Conservation (phyloP, 768 basidiomycete genomes). For the Trametes elegans region DNA sequence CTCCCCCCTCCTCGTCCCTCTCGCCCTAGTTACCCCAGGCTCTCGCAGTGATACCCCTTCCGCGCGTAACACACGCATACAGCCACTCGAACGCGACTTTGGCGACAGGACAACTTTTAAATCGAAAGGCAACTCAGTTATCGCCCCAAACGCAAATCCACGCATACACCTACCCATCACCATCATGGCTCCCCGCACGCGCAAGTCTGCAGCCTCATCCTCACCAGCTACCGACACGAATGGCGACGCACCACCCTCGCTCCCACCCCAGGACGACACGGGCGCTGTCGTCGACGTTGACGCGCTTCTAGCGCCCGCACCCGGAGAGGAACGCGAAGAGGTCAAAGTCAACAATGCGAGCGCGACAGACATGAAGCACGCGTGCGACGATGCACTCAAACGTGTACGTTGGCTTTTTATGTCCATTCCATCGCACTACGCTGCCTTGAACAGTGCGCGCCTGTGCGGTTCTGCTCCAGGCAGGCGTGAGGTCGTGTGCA, state of each 20-base stretch:
- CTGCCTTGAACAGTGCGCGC: no score
- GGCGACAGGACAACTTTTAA: neutral
- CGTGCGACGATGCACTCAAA: conserved; percentile 84
- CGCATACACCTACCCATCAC: conserved; percentile 4
- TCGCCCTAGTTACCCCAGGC: neutral
- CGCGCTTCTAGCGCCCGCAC: conserved; percentile 22
- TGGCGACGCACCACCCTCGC: conserved; percentile 4
- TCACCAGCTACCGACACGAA: neutral
- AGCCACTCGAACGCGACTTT: neutral
- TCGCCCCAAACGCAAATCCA: neutral
- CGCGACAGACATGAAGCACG: conserved; percentile 48
- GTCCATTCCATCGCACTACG: no score
- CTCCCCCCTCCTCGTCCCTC: no score
- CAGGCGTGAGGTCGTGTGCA: no score
- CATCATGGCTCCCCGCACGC: conserved; percentile 22
- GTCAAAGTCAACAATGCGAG: conserved; percentile 54
- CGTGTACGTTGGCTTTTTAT: conserved; percentile 54
- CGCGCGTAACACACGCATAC: neutral
- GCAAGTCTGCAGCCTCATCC: conserved; percentile 13
- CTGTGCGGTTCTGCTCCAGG: no score
- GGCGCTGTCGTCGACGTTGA: conserved; percentile 5
- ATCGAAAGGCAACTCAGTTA: no score
- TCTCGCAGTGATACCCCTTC: conserved; percentile 1
- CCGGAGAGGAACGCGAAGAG: conserved; percentile 31
- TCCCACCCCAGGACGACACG: conserved; percentile 1